Base-by-base conservation (phyloP, 495 filamentous ascomycete genomes). In the Cercophora samala region DNA sequence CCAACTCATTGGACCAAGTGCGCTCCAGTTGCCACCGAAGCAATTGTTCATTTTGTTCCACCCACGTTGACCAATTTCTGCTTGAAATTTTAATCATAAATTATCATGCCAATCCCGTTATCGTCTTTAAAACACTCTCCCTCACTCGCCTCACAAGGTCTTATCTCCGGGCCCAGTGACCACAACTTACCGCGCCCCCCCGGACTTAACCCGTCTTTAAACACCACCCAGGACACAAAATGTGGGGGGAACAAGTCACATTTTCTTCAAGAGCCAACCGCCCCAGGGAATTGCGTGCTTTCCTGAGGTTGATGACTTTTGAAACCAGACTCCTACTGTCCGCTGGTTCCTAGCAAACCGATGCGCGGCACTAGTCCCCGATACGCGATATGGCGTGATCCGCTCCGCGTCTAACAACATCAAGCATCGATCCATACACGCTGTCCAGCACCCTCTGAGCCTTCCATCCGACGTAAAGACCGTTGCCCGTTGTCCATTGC, bases 331-430 rank as follows among this genome's bases (percentile, higher is more conserved):
- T n/a, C n/a, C n/a, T n/a, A 9, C 37, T 46, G 37, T 46, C 13
- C 2, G 13, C 37, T 46, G 13, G 5, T 79, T 5, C 81, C 37
- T 21, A 65, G 46, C 26, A 46, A 65, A 58, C 15, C 37, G 37
- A 46, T 46, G 37, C 6, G 37, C 37, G 37, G 37, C 37, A 60
- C 58, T 25, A 55, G 3, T 46, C 26, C 29, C 22, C 56, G 21
- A 68, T 19, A 64, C 51, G 61, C 68, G 70, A 74, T 46, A 46
- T 74, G 64, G 62, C 70, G 69, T 70, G 68, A 73, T 73, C 64
- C 25, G 25, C 68, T 69, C 72, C 68, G 65, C 68, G 70, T 70
- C 70, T 74, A 68, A 53, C 72, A 74, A 65, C 72, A 73, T 65
- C 26, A 63, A 58, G 63, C 63, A 37, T 29, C 51, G 4, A n/a